A percentile compares a stretch with the other conserved stretches of the same genome.
Evolutionary conservation across 208 protist species (phyloP).

Genomic region (Porcisia hertigi): DNA sequence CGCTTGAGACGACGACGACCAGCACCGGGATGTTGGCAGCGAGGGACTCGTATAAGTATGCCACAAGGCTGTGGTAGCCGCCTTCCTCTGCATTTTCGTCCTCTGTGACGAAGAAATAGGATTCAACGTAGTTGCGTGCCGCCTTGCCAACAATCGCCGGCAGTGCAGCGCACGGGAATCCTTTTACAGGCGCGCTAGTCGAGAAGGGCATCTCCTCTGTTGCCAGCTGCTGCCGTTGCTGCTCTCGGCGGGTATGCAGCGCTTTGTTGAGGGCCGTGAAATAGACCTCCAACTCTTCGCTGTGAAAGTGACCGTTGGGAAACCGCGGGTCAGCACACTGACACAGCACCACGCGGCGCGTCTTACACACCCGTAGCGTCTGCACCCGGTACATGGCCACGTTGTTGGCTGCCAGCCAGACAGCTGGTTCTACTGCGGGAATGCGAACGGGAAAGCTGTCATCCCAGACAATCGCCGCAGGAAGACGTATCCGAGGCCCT

Average conservation of each 20-base stretch:
- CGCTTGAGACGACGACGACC: slow-evolving; percentile 44
- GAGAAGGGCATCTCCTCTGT: background rate
- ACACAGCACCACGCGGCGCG: slow-evolving; percentile 49
- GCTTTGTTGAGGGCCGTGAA: slow-evolving; percentile 24
- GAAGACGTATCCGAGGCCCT: slow-evolving; percentile 8
- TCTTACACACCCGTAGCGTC: slow-evolving; percentile 48
- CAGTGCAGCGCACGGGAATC: slow-evolving; percentile 15
- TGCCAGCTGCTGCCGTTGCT: slow-evolving; percentile 8
- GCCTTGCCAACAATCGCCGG: slow-evolving; percentile 41
- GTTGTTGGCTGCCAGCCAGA: slow-evolving; percentile 59
- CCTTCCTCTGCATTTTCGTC: slow-evolving; percentile 33
- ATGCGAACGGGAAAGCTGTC: slow-evolving; percentile 71
- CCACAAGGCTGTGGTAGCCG: slow-evolving; percentile 43
- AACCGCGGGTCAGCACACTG: slow-evolving; percentile 39
- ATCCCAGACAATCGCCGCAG: slow-evolving; percentile 70
- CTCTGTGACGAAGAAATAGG: slow-evolving; percentile 65
- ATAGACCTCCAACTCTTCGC: slow-evolving; percentile 36
- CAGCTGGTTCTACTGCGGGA: slow-evolving; percentile 24
- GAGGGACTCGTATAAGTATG: slow-evolving; percentile 40
- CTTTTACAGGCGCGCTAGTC: background rate
- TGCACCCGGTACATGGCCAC: slow-evolving; percentile 44
- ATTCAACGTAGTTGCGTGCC: slow-evolving; percentile 40
- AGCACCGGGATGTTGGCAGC: slow-evolving; percentile 34
- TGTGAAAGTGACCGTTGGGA: slow-evolving; percentile 31
- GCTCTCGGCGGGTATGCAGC: slow-evolving; percentile 19